Base-by-base conservation (phyloP, 2,329 filamentous ascomycete genomes). In the Xylaria sp. region DNA sequence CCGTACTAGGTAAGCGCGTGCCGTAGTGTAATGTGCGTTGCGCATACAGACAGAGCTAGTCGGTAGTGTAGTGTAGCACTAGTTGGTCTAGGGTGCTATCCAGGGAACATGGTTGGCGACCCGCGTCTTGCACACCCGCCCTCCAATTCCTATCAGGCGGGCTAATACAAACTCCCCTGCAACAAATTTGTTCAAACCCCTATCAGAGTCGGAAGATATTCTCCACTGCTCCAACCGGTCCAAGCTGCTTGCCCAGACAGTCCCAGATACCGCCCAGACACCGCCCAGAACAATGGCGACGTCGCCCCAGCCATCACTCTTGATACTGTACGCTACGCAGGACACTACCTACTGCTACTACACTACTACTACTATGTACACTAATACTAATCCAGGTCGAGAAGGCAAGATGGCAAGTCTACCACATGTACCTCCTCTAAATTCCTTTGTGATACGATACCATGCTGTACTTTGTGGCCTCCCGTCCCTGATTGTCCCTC, bases 131-230 rank as follows among this genome's bases (percentile, higher is more conserved):
- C 50, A 25, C 48, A 25, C 52, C 48, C 50, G 34, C 65, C 54
- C 54, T 46, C 51, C 34, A 20, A 48, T 48, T 54, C 44, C 66
- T 69, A 64, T 69, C 63, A 56, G 54, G 37, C 44, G 63, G 69
- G 63, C 66, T 61, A 66, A 66, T 59, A 63, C 50, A 20, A 60
- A 25, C 32, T 56, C 63, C 69, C 67, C 59, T 66, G 63, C 69
- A 61, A 34, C 60, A 67, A 69, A 69, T 69, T 71, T 66, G 63
- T 66, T 66, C 59, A 67, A 55, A 25, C 66, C 69, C 69, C 63
- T 70, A 71, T 71, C 69, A 69, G 60, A 66, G 51, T 51, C 59
- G 66, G 55, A 59, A 68, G 46, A 59, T 37, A 8, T 34, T 66
- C 63, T 55, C 65, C 65, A 59, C 66, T 63, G 50, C 65, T 70